Conservation (phyloP, 169 alveolate genomes). For the Besnoitia besnoiti region DNA sequence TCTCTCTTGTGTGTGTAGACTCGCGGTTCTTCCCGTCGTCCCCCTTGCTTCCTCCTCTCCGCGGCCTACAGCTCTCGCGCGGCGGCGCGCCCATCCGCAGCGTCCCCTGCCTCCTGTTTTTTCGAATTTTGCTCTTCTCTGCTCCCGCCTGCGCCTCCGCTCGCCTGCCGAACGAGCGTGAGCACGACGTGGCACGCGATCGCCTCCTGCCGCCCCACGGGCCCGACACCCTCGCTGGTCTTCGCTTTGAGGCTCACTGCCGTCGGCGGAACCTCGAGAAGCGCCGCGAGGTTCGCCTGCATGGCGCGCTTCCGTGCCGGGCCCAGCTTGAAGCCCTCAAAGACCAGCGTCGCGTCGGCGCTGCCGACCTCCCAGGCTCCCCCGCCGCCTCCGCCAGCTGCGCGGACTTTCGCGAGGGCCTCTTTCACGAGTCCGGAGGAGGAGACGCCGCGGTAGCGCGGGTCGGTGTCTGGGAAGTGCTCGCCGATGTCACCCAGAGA, state of each 20-base stretch:
- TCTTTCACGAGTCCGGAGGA: slow-evolving; percentile 73
- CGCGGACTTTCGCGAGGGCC: slow-evolving; percentile 66
- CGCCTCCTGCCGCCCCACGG: slow-evolving; percentile 75
- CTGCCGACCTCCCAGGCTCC: slow-evolving; percentile 65
- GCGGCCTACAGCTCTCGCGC: too few relatives aligned
- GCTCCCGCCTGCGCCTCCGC: background rate
- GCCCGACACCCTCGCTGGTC: slow-evolving; percentile 71
- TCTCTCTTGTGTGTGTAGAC: too few relatives aligned
- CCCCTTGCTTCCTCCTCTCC: too few relatives aligned
- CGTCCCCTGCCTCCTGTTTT: background rate
- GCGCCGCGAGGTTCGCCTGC: slow-evolving; percentile 58
- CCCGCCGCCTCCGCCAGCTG: slow-evolving; percentile 50
- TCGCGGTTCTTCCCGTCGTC: too few relatives aligned
- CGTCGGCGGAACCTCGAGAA: slow-evolving; percentile 58
- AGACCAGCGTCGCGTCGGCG: slow-evolving; percentile 71
- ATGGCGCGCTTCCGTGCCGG: slow-evolving; percentile 35
- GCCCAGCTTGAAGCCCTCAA: slow-evolving; percentile 66
- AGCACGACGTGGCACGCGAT: slow-evolving; percentile 75
- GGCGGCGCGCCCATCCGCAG: too few relatives aligned
- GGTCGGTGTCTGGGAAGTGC: slow-evolving; percentile 84
- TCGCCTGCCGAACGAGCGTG: background rate
- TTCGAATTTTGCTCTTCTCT: background rate
- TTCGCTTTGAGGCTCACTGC: slow-evolving; percentile 70
- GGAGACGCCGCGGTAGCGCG: slow-evolving; percentile 71
- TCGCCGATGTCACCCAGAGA: slow-evolving; percentile 87